Percentiles rank a stretch among this genome's conserved stretches.
Conservation (phyloP, 2,329 filamentous ascomycete genomes). For the Fusarium tjaetaba region DNA sequence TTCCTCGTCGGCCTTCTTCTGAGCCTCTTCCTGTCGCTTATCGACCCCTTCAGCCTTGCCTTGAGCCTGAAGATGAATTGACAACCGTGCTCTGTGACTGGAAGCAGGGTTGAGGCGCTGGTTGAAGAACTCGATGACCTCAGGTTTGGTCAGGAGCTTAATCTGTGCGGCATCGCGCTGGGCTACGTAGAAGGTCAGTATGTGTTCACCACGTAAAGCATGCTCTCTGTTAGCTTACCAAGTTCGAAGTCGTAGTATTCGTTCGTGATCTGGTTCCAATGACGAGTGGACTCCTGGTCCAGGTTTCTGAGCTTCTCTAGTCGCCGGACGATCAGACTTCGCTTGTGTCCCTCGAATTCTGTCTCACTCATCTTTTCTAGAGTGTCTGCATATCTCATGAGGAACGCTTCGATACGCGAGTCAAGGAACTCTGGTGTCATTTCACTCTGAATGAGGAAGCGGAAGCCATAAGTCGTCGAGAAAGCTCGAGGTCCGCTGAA, state of each 20-base stretch:
- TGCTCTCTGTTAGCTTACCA: slow-evolving; percentile 62
- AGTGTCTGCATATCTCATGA: slow-evolving; percentile 71
- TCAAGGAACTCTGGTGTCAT: slow-evolving; percentile 85
- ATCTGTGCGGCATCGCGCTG: slow-evolving; percentile 81
- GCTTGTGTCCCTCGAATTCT: slow-evolving; percentile 91
- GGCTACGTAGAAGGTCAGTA: slow-evolving; percentile 55
- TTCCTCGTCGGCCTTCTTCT: slow-evolving; percentile 48
- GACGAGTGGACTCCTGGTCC: slow-evolving; percentile 80
- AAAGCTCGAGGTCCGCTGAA: slow-evolving; percentile 80
- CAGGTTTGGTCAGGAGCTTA: slow-evolving; percentile 77
- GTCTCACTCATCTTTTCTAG: slow-evolving; percentile 80
- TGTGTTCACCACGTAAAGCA: background rate
- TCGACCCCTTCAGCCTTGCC: slow-evolving; percentile 58
- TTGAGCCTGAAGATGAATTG: slow-evolving; percentile 85
- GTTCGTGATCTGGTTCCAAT: slow-evolving; percentile 85
- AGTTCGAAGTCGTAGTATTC: slow-evolving; percentile 92
- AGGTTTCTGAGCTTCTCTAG: slow-evolving; percentile 94
- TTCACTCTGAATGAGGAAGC: slow-evolving; percentile 94
- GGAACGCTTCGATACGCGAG: slow-evolving; percentile 85
- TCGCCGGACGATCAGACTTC: slow-evolving; percentile 85
- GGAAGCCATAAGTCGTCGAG: slow-evolving; percentile 83
- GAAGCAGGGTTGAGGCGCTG: slow-evolving; percentile 81
- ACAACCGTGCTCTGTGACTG: slow-evolving; percentile 78
- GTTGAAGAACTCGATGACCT: slow-evolving; percentile 83
- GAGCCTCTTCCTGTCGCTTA: slow-evolving; percentile 58